phyloP scores from a whole-genome alignment of 192 early-diverging fungal species.

The Coemansia sp. region DNA sequence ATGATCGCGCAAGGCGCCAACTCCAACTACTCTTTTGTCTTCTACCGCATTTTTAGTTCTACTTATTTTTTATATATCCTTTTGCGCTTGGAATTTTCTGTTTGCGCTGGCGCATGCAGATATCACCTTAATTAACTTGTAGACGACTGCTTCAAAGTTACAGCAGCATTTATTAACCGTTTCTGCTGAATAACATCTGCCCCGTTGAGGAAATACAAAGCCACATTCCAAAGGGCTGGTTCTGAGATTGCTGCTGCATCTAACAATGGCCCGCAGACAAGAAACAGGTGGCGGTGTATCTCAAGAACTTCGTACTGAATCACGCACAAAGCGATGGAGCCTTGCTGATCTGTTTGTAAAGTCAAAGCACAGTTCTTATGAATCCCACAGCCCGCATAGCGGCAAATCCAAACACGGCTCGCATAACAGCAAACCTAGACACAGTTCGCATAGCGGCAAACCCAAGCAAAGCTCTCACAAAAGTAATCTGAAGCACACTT shows the following conservation, averaged over 20 bases:
- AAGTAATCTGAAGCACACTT: background rate
- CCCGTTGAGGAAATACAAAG: background rate
- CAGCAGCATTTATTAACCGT: background rate
- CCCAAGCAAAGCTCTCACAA: background rate
- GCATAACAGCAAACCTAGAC: background rate
- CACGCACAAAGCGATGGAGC: constrained; percentile 11
- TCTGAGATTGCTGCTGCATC: background rate
- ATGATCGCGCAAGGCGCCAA: background rate
- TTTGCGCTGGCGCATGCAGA: background rate
- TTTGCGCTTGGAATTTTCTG: constrained; percentile 1
- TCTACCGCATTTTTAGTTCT: background rate
- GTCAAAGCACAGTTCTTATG: background rate
- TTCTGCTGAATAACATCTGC: background rate
- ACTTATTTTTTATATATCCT: background rate
- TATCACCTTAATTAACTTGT: background rate
- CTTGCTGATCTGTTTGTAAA: constrained; percentile 7
- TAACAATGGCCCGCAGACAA: constrained; percentile 6
- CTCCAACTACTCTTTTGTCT: background rate
- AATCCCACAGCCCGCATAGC: background rate
- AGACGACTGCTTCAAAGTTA: background rate
- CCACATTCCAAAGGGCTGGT: background rate
- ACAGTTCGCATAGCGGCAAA: background rate
- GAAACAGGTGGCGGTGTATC: constrained; percentile 1
- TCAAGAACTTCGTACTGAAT: background rate
- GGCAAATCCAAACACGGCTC: background rate